Conservation (phyloP, 2,329 filamentous ascomycete species). For the Neonectria punicea region DNA sequence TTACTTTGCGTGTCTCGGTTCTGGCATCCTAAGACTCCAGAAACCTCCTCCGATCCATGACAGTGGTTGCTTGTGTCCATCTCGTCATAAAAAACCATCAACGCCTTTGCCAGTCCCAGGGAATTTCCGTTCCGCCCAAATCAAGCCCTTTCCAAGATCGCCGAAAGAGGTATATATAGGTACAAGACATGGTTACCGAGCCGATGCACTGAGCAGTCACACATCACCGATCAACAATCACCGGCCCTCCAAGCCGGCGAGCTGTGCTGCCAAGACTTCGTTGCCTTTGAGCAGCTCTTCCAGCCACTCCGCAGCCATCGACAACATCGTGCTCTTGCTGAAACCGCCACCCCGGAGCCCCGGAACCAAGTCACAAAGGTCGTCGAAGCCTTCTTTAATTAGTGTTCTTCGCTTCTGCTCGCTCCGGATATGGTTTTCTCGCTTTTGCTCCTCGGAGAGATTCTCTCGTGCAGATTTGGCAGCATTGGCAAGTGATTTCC, state of each 20-base stretch:
- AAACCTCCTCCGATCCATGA: conserved; percentile 17
- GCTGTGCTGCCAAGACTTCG: conserved; percentile 63
- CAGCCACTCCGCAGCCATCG: conserved; percentile 81
- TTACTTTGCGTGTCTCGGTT: conserved; percentile 31
- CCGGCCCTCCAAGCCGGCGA: conserved; percentile 52
- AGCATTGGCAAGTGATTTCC: conserved; percentile 58
- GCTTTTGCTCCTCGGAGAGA: conserved; percentile 82
- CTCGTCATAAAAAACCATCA: conserved; percentile 28
- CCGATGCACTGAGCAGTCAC: not conserved
- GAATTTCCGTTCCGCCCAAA: conserved; percentile 30
- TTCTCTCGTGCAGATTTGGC: conserved; percentile 71
- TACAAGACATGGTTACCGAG: conserved; percentile 16
- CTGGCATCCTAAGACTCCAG: conserved; percentile 34
- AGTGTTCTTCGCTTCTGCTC: conserved; percentile 87
- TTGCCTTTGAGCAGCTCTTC: conserved; percentile 78
- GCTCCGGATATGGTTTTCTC: conserved; percentile 86
- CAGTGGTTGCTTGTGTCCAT: conserved; percentile 17
- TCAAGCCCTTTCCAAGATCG: conserved; percentile 27
- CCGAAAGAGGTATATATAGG: conserved; percentile 27
- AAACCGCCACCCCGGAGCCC: conserved; percentile 78
- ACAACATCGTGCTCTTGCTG: conserved; percentile 84
- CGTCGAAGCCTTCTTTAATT: conserved; percentile 85
- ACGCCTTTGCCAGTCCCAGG: conserved; percentile 35
- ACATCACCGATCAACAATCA: conserved; percentile 25
- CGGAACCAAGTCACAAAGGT: conserved; percentile 81